Evolutionary conservation across 257 asterid species (phyloP).

Genomic region (Solanum ossicruentum): DNA sequence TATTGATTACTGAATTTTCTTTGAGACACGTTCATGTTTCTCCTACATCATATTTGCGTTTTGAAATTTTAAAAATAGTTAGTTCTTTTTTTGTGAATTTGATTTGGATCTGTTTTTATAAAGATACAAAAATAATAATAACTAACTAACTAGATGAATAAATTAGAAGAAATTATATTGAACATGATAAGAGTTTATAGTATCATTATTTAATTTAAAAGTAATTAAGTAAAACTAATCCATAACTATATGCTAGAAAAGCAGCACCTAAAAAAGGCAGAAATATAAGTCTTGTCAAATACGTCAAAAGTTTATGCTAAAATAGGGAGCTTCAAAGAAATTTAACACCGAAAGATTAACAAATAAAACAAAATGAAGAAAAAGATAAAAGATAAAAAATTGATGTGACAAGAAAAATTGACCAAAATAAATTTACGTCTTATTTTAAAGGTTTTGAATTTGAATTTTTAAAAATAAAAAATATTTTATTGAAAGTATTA

Average conservation of each 20-base stretch:
- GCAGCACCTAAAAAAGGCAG: neutral
- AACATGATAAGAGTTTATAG: neutral
- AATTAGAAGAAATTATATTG: neutral
- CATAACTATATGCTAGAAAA: neutral
- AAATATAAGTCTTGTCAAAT: neutral
- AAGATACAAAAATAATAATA: neutral
- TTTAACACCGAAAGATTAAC: neutral
- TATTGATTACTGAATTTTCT: neutral
- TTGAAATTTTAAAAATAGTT: neutral
- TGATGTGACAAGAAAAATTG: neutral
- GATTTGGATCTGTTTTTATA: neutral
- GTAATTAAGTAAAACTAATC: neutral
- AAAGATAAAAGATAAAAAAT: neutral
- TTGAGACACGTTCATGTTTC: neutral
- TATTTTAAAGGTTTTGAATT: neutral
- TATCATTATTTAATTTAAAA: neutral
- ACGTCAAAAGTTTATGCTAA: neutral
- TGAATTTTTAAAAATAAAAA: accelerated
- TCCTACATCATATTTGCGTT: neutral
- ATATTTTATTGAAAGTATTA: too few species aligned
- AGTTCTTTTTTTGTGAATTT: neutral
- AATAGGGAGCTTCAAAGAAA: neutral
- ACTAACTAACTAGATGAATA: neutral
- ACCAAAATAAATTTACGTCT: neutral
- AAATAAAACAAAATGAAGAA: neutral